A percentile compares a stretch with the other conserved stretches of the same genome.
These are phyloP conservation scores for Talaromyces sp. DNA, from an alignment of 2,329 filamentous ascomycete species.

Conservation along the genomic window DNA sequence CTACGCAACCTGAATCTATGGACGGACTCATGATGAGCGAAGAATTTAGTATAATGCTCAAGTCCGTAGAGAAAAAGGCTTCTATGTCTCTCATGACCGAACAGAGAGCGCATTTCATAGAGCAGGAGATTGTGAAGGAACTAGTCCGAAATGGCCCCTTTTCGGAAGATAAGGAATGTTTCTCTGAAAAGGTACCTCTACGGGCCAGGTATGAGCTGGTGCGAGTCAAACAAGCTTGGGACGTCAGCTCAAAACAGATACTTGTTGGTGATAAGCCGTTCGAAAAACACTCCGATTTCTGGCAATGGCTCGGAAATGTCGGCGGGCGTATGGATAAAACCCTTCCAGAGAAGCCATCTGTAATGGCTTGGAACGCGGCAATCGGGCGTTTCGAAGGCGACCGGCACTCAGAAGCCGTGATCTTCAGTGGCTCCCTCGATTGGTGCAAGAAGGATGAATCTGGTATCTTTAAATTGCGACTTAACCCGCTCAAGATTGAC, in stretches of 20 bases:
- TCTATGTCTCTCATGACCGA: not conserved
- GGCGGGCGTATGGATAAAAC: slow-evolving; percentile 24
- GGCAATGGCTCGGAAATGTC: slow-evolving; percentile 30
- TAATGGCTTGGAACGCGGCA: slow-evolving; percentile 35
- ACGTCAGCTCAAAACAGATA: slow-evolving; percentile 28
- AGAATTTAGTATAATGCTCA: slow-evolving; percentile 19
- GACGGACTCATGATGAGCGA: slow-evolving; percentile 25
- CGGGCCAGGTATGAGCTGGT: slow-evolving; percentile 39
- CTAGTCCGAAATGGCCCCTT: slow-evolving; percentile 38
- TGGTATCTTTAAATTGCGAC: slow-evolving; percentile 37
- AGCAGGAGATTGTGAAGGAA: slow-evolving; percentile 27
- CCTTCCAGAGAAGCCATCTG: slow-evolving; percentile 32
- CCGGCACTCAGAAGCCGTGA: slow-evolving; percentile 36
- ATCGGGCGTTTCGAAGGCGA: slow-evolving; percentile 30
- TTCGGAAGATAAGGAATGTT: slow-evolving; percentile 24
- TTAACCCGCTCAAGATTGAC: slow-evolving; percentile 43
- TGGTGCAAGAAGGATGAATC: slow-evolving; percentile 34
- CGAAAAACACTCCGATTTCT: slow-evolving; percentile 32
- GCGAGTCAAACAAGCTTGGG: slow-evolving; percentile 31
- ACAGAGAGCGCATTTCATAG: not conserved
- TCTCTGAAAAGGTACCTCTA: slow-evolving; percentile 29
- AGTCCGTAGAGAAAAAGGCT: slow-evolving; percentile 9
- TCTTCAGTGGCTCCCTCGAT: slow-evolving; percentile 40
- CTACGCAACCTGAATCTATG: slow-evolving; percentile 26
- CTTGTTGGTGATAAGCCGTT: slow-evolving; percentile 26